Conservation (phyloP, 2,329 filamentous ascomycete species). For the Grosmannia serpens region DNA sequence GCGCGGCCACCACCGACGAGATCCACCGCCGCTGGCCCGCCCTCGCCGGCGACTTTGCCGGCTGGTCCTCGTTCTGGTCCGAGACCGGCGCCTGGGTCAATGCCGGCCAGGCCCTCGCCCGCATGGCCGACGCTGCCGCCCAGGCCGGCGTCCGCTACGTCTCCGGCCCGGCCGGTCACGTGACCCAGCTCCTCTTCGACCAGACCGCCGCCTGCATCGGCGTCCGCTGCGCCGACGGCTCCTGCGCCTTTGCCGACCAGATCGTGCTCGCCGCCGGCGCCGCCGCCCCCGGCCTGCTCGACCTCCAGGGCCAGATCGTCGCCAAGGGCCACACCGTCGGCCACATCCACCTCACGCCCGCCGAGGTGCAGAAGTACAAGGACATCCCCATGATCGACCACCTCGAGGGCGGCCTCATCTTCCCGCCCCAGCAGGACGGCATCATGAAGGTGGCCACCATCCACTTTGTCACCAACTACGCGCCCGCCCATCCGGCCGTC, state of each 20-base stretch:
- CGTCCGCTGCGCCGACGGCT: slow-evolving; percentile 15
- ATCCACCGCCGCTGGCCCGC: slow-evolving; percentile 4
- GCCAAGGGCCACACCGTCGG: slow-evolving; percentile 49
- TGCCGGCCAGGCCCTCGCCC: slow-evolving; percentile 2
- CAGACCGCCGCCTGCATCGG: slow-evolving; percentile 18
- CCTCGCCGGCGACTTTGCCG: background rate
- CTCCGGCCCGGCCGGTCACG: slow-evolving; percentile 1
- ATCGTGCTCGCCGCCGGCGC: slow-evolving; percentile 32
- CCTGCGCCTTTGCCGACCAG: slow-evolving; percentile 21
- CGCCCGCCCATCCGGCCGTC: slow-evolving; percentile 4
- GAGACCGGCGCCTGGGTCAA: slow-evolving; percentile 2
- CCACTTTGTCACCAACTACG: slow-evolving; percentile 5
- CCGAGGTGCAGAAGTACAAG: slow-evolving; percentile 39
- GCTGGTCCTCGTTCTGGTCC: slow-evolving; percentile 1
- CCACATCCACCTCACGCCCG: slow-evolving; percentile 43
- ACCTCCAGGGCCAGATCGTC: slow-evolving; percentile 35
- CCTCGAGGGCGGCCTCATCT: slow-evolving; percentile 1
- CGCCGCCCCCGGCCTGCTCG: slow-evolving; percentile 23
- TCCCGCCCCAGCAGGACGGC: slow-evolving; percentile 4
- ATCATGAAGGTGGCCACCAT: slow-evolving; percentile 1
- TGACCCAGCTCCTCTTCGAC: background rate
- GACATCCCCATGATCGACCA: slow-evolving; percentile 47
- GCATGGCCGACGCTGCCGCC: slow-evolving; percentile 3
- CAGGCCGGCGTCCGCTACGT: slow-evolving; percentile 2
- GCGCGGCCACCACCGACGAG: background rate